These are phyloP conservation scores for Citrus reticulata DNA, from an alignment of 345 rosid species.

Conservation along the genomic window DNA sequence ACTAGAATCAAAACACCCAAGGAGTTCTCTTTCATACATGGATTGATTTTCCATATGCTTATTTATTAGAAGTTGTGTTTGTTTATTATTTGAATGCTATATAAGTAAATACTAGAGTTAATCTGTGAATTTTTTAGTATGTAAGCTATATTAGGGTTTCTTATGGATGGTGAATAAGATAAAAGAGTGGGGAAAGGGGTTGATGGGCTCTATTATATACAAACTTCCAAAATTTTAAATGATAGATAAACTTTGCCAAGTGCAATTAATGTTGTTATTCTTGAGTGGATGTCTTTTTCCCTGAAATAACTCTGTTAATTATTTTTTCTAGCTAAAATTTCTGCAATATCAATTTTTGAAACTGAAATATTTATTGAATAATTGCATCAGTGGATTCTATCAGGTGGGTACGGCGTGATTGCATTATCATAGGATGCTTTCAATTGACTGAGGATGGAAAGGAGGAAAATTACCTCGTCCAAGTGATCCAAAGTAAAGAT, in stretches of 20 bases:
- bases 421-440: constrained; percentile 76
- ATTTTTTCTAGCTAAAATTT: not conserved
- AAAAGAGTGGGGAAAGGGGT: not conserved
- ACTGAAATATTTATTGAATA: constrained; percentile 26
- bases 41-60: constrained; percentile 2
- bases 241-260: not conserved
- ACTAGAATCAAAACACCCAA: not conserved
- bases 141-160: not conserved
- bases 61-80: not conserved
- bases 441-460: constrained; percentile 51
- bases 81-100: not conserved
- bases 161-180: not conserved
- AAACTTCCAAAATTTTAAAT: not conserved
- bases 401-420: constrained; percentile 74
- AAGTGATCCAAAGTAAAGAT: constrained; percentile 66
- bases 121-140: not conserved
- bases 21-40: not conserved
- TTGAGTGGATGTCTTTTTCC: not conserved
- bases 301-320: not conserved
- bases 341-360: constrained; percentile 2
- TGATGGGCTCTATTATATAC: not conserved
- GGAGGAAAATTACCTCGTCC: constrained; percentile 75
- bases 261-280: not conserved
- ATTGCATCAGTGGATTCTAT: constrained; percentile 82
- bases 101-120: not conserved